These are phyloP conservation scores for Talinum fruticosum DNA, from an alignment of 148 eudicot genomes.

Conservation along the genomic window DNA sequence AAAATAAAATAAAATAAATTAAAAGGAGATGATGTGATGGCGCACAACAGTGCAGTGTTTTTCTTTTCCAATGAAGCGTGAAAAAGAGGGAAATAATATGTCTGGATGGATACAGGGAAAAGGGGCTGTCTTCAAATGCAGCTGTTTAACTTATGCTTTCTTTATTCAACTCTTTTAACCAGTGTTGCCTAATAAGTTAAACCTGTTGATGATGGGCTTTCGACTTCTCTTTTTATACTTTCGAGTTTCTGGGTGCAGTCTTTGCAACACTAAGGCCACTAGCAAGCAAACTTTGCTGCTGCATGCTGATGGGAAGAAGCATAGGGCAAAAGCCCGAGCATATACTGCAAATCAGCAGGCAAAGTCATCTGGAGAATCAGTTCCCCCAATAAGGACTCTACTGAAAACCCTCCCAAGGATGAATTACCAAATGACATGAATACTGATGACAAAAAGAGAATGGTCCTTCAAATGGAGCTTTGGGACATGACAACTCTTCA, in stretches of 20 bases:
- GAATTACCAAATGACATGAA: conserved; percentile 22
- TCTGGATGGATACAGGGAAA: background rate
- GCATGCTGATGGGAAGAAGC: conserved; percentile 92
- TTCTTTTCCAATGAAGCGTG: background rate
- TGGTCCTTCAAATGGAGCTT: conserved; percentile 28
- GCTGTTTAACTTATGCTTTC: background rate
- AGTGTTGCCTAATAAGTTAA: background rate
- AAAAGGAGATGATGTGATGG: background rate
- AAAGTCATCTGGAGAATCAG: conserved; percentile 41
- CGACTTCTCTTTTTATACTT: background rate
- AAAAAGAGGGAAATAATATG: background rate
- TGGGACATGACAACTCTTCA: conserved; percentile 23
- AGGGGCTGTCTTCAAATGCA: background rate
- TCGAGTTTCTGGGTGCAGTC: conserved; percentile 37
- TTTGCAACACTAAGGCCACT: conserved; percentile 79
- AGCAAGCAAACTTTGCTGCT: conserved; percentile 81
- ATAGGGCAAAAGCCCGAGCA: conserved; percentile 80
- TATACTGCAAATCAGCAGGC: conserved; percentile 62
- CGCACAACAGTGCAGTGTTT: background rate
- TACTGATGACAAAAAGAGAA: conserved; percentile 26
- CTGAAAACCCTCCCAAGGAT: conserved; percentile 31
- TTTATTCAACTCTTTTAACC: background rate
- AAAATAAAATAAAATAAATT: too few relatives aligned
- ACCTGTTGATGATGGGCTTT: background rate
- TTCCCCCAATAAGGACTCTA: conserved; percentile 24